phyloP scores from a whole-genome alignment of 2,329 filamentous ascomycete genomes.

The Penicillium vulpinum region DNA sequence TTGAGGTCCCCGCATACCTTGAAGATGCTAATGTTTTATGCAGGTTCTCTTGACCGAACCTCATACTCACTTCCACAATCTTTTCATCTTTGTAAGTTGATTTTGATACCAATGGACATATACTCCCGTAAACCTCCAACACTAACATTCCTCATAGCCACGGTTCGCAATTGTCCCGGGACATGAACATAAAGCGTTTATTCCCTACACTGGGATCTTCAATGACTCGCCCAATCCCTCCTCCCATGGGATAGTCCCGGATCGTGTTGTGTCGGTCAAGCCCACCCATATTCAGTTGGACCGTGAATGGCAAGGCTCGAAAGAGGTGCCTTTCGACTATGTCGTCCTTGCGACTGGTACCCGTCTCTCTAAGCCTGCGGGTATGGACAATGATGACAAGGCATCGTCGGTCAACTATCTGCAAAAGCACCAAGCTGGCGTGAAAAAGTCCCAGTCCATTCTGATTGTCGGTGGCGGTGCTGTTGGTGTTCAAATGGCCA shows the following conservation, averaged over 20 bases:
- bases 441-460: conserved; percentile 33
- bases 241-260: conserved; percentile 33
- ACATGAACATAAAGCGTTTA: conserved; percentile 41
- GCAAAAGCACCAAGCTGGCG: conserved; percentile 33
- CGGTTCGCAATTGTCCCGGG: conserved; percentile 36
- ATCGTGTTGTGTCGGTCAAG: conserved; percentile 33
- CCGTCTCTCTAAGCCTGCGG: conserved; percentile 34
- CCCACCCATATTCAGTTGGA: conserved; percentile 32
- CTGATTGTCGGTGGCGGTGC: conserved; percentile 51
- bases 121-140: too few species aligned
- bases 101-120: too few species aligned
- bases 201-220: conserved; percentile 37
- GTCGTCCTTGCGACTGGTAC: conserved; percentile 38
- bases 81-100: conserved; percentile 36
- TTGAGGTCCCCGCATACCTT: too few species aligned
- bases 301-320: conserved; percentile 37
- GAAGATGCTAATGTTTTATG: not conserved
- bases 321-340: conserved; percentile 35
- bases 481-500: conserved; percentile 53
- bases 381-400: conserved; percentile 37
- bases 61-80: conserved; percentile 40
- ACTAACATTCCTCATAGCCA: conserved; percentile 19
- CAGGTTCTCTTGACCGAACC: conserved; percentile 37
- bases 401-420: conserved; percentile 35
- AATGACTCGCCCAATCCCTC: conserved; percentile 22